phyloP scores from a whole-genome alignment of 2,329 filamentous ascomycete species.

The Talaromyces amestolkiae region DNA sequence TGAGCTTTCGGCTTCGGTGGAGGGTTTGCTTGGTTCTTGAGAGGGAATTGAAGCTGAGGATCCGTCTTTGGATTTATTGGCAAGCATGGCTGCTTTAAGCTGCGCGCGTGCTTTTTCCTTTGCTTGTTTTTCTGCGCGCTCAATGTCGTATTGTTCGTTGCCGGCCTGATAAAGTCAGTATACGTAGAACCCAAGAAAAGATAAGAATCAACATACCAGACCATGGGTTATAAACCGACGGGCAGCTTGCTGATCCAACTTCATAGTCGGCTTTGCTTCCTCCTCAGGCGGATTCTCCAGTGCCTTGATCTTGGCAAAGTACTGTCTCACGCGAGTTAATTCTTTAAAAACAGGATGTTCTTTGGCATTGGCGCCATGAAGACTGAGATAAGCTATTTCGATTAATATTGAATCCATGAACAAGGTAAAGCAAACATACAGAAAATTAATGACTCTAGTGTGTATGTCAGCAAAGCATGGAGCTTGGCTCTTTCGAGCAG shows the following conservation, averaged over 20 bases:
- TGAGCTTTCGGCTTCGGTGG: conserved; percentile 10
- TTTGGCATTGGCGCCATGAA: conserved; percentile 78
- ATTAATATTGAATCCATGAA: neutral
- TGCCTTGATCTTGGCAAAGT: conserved; percentile 86
- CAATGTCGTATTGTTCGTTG: conserved; percentile 52
- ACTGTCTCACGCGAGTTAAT: conserved; percentile 80
- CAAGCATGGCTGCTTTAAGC: conserved; percentile 46
- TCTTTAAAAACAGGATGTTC: conserved; percentile 82
- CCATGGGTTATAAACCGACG: conserved; percentile 79
- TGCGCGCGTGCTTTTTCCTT: conserved; percentile 52
- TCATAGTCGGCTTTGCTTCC: conserved; percentile 57
- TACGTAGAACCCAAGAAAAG: neutral
- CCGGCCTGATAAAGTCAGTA: conserved; percentile 35
- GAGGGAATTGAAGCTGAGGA: conserved; percentile 16
- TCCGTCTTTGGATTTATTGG: conserved; percentile 27
- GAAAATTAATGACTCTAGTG: conserved; percentile 87
- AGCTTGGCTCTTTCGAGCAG: conserved; percentile 95
- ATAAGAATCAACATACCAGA: conserved; percentile 54
- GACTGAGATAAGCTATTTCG: conserved; percentile 66
- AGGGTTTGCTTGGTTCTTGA: conserved; percentile 22
- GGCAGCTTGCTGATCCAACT: conserved; percentile 71
- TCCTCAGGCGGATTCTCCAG: conserved; percentile 63
- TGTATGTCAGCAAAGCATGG: conserved; percentile 81
- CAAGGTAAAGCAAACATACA: conserved; percentile 52
- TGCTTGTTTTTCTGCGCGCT: conserved; percentile 50